phyloP scores from a whole-genome alignment of 805 yeast genomes.

The Hanseniaspora vineae region DNA sequence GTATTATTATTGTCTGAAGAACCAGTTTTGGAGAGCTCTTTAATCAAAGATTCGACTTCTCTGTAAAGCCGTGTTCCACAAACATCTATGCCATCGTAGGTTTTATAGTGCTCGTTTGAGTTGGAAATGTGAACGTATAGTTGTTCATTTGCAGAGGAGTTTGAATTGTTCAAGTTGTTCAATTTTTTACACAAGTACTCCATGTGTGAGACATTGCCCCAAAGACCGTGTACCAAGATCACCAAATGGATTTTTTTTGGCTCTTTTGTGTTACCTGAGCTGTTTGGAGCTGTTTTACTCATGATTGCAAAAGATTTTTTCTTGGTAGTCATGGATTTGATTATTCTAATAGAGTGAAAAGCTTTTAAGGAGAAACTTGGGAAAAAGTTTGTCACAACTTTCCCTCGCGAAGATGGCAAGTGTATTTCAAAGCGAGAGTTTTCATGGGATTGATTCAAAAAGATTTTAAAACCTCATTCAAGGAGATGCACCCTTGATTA shows the following conservation, averaged over 20 bases:
- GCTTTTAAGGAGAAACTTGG: too few species aligned
- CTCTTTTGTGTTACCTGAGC: background rate
- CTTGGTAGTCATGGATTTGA: too few species aligned
- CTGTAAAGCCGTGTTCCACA: slow-evolving; percentile 66
- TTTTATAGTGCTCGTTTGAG: slow-evolving; percentile 57
- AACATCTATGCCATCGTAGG: slow-evolving; percentile 79
- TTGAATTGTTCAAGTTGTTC: slow-evolving; percentile 5
- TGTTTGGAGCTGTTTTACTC: too few species aligned
- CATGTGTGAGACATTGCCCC: slow-evolving; percentile 69
- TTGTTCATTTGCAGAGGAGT: background rate
- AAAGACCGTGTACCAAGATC: slow-evolving; percentile 53
- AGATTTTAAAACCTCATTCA: too few species aligned
- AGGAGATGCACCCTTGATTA: too few species aligned
- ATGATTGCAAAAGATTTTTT: too few species aligned
- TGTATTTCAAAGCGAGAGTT: too few species aligned
- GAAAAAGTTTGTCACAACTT: too few species aligned
- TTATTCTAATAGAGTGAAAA: too few species aligned
- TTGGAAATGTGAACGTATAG: slow-evolving; percentile 20
- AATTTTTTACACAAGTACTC: slow-evolving; percentile 43
- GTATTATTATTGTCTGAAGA: too few species aligned
- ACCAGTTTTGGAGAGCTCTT: slow-evolving; percentile 2
- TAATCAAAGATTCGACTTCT: slow-evolving; percentile 40
- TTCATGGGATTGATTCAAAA: too few species aligned
- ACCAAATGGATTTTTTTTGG: slow-evolving; percentile 32
- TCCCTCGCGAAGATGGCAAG: too few species aligned